These are phyloP conservation scores for Parietichytrium sp. DNA, from an alignment of 108 stramenopile genomes.

Conservation along the genomic window DNA sequence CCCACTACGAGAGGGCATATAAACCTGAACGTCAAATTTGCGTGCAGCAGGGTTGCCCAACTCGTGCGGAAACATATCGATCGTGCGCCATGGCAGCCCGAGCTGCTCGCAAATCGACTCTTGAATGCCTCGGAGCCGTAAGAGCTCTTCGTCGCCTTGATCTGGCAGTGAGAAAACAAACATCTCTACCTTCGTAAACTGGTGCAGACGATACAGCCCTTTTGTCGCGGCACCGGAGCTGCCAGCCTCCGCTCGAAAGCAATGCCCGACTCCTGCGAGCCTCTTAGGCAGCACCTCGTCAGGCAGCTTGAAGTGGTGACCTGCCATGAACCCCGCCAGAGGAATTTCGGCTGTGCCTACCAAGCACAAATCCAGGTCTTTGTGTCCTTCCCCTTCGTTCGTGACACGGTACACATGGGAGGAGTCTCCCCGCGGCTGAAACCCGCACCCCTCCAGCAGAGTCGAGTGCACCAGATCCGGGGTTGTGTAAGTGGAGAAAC, in stretches of 20 bases:
- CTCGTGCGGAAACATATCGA: constrained; percentile 90
- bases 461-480: constrained; percentile 12
- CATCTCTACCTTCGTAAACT: constrained; percentile 96
- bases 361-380: constrained; percentile 21
- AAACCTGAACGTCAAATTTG: constrained; percentile 97
- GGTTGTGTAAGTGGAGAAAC: neutral
- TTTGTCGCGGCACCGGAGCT: constrained; percentile 88
- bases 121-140: constrained; percentile 77
- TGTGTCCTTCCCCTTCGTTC: neutral
- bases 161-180: constrained; percentile 84
- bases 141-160: constrained; percentile 76
- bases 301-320: neutral
- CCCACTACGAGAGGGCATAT: constrained; percentile 85
- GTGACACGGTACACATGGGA: constrained; percentile 12
- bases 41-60: constrained; percentile 86
- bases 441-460: constrained; percentile 29
- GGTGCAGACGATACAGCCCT: constrained; percentile 94
- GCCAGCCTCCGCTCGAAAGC: constrained; percentile 98
- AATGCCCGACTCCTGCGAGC: constrained; percentile 85
- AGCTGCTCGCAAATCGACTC: constrained; percentile 78
- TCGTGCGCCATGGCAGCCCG: constrained; percentile 85
- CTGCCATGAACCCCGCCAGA: neutral
- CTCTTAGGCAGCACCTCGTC: constrained; percentile 66
- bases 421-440: constrained; percentile 43
- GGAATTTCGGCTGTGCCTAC: constrained; percentile 35